phyloP scores from a whole-genome alignment of 768 basidiomycete species.

The Ramaria sp. region DNA sequence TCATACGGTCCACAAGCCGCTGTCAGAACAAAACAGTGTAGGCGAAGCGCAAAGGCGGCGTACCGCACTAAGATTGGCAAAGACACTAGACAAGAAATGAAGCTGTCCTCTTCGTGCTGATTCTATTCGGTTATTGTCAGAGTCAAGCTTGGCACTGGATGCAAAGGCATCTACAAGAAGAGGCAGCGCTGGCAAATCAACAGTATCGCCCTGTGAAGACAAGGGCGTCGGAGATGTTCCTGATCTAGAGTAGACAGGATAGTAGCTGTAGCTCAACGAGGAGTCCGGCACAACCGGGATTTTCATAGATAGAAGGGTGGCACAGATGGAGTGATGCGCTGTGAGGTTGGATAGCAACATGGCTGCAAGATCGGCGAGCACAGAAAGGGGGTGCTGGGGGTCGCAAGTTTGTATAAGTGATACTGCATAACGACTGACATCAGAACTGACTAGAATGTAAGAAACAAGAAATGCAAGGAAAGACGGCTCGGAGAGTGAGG shows the following conservation, averaged over 20 bases:
- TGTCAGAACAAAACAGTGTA: background rate
- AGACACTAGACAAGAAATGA: conserved; percentile 89
- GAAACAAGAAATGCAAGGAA: conserved; percentile 80
- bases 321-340: conserved; percentile 56
- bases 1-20: background rate
- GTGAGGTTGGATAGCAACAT: conserved; percentile 97
- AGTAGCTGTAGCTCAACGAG: conserved; percentile 43
- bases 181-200: conserved; percentile 55
- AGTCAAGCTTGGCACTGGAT: conserved; percentile 50
- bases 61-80: conserved; percentile 83
- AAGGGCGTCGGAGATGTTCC: conserved; percentile 69
- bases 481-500: conserved; percentile 52
- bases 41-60: conserved; percentile 17
- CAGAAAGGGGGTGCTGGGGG: conserved; percentile 73
- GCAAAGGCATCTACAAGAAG: conserved; percentile 86
- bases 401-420: background rate
- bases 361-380: conserved; percentile 88
- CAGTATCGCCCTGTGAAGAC: conserved; percentile 44
- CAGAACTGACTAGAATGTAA: conserved; percentile 72
- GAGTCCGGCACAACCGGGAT: conserved; percentile 48
- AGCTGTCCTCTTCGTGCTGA: conserved; percentile 54
- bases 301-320: conserved; percentile 49
- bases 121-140: conserved; percentile 35
- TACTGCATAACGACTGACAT: background rate
- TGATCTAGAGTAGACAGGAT: conserved; percentile 67